Base-by-base conservation (phyloP, 2,329 filamentous ascomycete genomes). In the Xenoacremonium recifei region DNA sequence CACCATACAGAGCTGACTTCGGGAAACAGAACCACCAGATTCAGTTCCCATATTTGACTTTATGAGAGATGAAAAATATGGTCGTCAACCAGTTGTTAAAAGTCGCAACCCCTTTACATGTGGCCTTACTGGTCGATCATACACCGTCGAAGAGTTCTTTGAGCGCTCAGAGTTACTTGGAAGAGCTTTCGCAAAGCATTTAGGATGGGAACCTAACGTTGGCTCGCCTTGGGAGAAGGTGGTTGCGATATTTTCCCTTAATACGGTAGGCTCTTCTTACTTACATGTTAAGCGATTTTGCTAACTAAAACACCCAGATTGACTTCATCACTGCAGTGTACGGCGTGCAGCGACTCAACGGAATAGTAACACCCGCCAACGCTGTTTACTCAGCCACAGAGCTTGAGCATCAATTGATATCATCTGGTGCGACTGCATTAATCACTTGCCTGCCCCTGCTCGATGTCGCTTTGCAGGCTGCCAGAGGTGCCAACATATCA, bases 221-320 rank as follows among this genome's bases (percentile, higher is more conserved):
- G 87, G 84, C 12, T 79, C 80, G 0, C 84, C 90, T 57, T 93
- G 85, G 84, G 87, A 93, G 54, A 90, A 90, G 62, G 85, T 91
- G 15, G 71, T 89, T 30, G 84, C 74, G 2, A 70, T 91, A 21
- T 95, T 88, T 67, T 84, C 84, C 5, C 65, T 90, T 42, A 95
- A 95, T 59, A 88, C 87, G 13, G 85, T 88, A 6, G n/a, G 37
- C 16, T 4, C 9, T 23, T 21, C n/a, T 13, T 6, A 25, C 6
- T 6, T 5, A 23, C 11, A 7, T n/a, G 13, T 7, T 7, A 7
- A 15, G 12, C 5, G 13, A 17, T n/a, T 11, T 15, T 17, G 18
- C 34, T 20, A 31, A 20, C 36, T 19, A 13, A 27, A 17, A 6
- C 21, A 18, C 3, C 9, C 43, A 88, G 79, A 80, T 92, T 50